phyloP scores from a whole-genome alignment of 805 yeast genomes.

The Jamesozyma rosinii region DNA sequence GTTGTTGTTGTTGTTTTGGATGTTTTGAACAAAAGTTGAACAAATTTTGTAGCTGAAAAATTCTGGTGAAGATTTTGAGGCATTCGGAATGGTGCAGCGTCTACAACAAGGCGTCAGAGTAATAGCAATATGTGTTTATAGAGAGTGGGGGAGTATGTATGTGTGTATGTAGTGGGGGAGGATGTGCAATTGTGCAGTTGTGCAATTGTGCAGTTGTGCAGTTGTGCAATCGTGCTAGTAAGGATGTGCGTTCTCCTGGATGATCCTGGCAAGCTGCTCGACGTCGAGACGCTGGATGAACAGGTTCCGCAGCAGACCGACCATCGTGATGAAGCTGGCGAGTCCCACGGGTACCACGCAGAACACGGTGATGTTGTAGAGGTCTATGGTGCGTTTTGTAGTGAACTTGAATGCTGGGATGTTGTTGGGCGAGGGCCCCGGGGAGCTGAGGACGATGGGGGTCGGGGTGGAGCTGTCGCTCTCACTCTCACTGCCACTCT shows the following conservation, averaged over 20 bases:
- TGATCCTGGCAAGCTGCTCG: conserved; percentile 28
- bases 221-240: no score
- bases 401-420: conserved; percentile 11
- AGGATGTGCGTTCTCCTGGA: conserved; percentile 5
- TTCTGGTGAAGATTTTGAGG: no score
- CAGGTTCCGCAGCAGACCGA: conserved; percentile 66
- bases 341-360: conserved; percentile 97
- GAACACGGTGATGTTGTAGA: conserved; percentile 82
- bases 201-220: no score
- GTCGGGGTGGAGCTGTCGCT: neutral
- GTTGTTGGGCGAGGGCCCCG: neutral
- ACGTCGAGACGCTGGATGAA: conserved; percentile 64
- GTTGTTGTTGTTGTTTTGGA: no score
- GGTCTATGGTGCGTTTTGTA: conserved; percentile 58
- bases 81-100: no score
- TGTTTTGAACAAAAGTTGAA: no score
- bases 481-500: conserved; percentile 3
- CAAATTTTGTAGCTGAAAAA: no score
- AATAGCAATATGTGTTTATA: no score
- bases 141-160: no score
- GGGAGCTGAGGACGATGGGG: neutral
- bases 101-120: no score
- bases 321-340: conserved; percentile 88
- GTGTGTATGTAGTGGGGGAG: no score
- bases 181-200: no score